Evolutionary conservation across 2,329 filamentous ascomycete genomes (phyloP), one percentile per base, ranked within the genome.

Genomic region (Diaporthe vaccinii): DNA sequence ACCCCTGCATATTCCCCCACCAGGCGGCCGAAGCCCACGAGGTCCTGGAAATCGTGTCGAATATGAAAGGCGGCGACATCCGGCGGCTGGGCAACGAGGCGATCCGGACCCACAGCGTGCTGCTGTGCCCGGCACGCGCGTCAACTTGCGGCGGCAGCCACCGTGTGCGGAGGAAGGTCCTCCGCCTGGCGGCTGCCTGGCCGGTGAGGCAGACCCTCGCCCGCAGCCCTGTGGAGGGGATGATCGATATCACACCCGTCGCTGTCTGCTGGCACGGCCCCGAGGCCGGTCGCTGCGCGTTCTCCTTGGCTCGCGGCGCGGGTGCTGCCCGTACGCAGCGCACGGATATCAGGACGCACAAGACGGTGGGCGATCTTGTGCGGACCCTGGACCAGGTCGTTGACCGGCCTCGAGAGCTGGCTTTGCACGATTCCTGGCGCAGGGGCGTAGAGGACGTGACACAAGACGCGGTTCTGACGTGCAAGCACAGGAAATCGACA

Each of bases 181-280:
- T 65, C 25, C 9, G 25, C 2, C n/a, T 65, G 25, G 59, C 59
- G 25, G 41, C 59, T 2, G 8, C 41, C 12, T 65, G 59, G 59
- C 59, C 59, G 17, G 59, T 65, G 9, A 28, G 59, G 22, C 59
- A 65, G 39, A 65, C 59, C 17, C 14, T 65, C 14, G 31, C 59
- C 25, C 7, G 12, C 59, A 34, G 17, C 15, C 59, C 25, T 14
- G 39, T 46, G 2, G 59, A 46, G 22, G 59, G 59, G 0, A 46
- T 65, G 15, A 34, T 65, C 20, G 59, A 65, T 46, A 22, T 65
- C 25, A 65, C 39, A 8, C 59, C 59, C 4, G 59, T 65, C 25
- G 59, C 59, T 46, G 41, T 46, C 15, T 65, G 59, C 12, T 39
- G 39, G 10, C 17, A 67, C 20, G 8, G 25, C 10, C 25, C 41